Evolutionary conservation across 768 basidiomycete genomes (phyloP).

Genomic region (Psilocybe cyanescens): DNA sequence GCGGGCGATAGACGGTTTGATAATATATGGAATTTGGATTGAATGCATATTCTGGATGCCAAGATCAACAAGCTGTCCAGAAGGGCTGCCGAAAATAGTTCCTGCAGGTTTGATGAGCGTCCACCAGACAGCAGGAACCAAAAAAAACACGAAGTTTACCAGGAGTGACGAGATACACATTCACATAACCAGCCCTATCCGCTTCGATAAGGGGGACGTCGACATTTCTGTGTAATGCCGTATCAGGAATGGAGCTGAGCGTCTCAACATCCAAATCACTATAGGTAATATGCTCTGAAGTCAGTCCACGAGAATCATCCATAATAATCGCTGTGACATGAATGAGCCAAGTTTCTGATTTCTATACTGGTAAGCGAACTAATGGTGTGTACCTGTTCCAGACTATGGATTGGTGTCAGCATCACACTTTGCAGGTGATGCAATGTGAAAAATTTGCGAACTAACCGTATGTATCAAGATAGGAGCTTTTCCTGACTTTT

Average conservation of each 20-base stretch:
- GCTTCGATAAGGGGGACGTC: slow-evolving; percentile 47
- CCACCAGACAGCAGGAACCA: not conserved
- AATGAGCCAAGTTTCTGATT: not conserved
- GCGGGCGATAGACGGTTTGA: slow-evolving; percentile 23
- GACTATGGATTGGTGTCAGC: not conserved
- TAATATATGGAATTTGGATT: slow-evolving; percentile 27
- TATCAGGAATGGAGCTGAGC: slow-evolving; percentile 42
- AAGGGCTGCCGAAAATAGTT: slow-evolving; percentile 28
- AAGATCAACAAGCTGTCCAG: slow-evolving; percentile 29
- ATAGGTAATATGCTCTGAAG: slow-evolving; percentile 35
- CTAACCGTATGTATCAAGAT: slow-evolving; percentile 61
- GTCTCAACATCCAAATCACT: slow-evolving; percentile 45
- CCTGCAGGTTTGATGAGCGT: slow-evolving; percentile 8
- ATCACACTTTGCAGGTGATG: not conserved
- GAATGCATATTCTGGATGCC: slow-evolving; percentile 31
- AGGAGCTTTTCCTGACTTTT: slow-evolving; percentile 43
- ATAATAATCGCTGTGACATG: slow-evolving; percentile 34
- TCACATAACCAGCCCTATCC: slow-evolving; percentile 48
- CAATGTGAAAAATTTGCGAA: not conserved
- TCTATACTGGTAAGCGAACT: slow-evolving; percentile 29
- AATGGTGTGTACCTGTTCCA: slow-evolving; percentile 33
- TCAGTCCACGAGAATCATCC: slow-evolving; percentile 43
- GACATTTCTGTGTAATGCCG: slow-evolving; percentile 46
- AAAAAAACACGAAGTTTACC: slow-evolving; percentile 29
- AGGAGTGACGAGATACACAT: slow-evolving; percentile 48